These are phyloP conservation scores for Drechslerella dactyloides DNA, from an alignment of 2,329 filamentous ascomycete genomes.

Conservation along the genomic window DNA sequence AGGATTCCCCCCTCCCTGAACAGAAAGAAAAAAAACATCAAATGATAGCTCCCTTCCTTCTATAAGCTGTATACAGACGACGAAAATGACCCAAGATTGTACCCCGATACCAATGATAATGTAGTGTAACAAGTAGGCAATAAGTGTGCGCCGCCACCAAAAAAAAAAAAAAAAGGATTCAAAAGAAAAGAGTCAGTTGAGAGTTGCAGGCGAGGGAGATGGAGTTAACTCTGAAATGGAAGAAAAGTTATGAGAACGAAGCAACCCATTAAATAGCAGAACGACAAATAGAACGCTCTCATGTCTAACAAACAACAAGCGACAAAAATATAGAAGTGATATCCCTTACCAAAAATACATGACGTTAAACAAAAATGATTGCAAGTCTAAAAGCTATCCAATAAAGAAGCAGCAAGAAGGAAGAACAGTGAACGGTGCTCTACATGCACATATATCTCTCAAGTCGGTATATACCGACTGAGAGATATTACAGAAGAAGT, in stretches of 20 bases:
- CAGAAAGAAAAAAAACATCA: slow-evolving; percentile 14
- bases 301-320: slow-evolving; percentile 8
- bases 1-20: slow-evolving; percentile 8
- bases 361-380: neutral
- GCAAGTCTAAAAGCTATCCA: slow-evolving; percentile 5
- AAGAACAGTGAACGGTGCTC: too few species aligned
- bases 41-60: slow-evolving; percentile 36
- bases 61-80: slow-evolving; percentile 36
- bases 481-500: slow-evolving; percentile 1
- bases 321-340: neutral
- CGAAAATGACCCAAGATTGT: slow-evolving; percentile 4
- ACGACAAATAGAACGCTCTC: slow-evolving; percentile 3
- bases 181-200: slow-evolving; percentile 3
- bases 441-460: too few species aligned
- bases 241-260: neutral
- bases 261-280: neutral
- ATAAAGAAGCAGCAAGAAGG: neutral
- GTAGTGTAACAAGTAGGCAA: neutral
- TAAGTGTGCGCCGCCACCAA: neutral
- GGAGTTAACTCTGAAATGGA: neutral
- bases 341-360: neutral
- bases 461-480: neutral
- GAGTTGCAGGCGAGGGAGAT: slow-evolving; percentile 2
- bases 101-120: slow-evolving; percentile 8
- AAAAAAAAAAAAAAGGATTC: slow-evolving; percentile 3